Conservation (phyloP, 768 basidiomycete species). For the Amanita exitialis region DNA sequence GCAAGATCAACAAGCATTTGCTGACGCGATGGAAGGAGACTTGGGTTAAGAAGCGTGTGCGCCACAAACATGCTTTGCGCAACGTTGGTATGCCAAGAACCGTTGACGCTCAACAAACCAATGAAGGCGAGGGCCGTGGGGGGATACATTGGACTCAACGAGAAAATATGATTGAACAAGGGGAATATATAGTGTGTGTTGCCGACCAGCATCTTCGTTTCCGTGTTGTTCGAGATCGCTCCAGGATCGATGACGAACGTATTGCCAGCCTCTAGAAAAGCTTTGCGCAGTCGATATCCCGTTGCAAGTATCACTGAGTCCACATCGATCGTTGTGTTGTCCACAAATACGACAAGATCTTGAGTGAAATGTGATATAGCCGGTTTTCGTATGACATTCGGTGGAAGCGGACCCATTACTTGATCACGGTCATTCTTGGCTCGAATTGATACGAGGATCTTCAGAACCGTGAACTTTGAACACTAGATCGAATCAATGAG, state of each 20-base stretch:
- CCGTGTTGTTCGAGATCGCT: slow-evolving; percentile 17
- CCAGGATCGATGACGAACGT: slow-evolving; percentile 20
- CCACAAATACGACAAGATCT: slow-evolving; percentile 33
- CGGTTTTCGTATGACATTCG: slow-evolving; percentile 15
- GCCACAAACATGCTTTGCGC: slow-evolving; percentile 23
- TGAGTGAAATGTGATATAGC: slow-evolving; percentile 39
- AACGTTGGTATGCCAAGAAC: slow-evolving; percentile 36
- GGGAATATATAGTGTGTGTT: slow-evolving; percentile 21
- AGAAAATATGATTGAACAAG: slow-evolving; percentile 23
- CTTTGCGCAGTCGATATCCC: slow-evolving; percentile 42
- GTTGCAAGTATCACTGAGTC: slow-evolving; percentile 31
- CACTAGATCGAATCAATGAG: not conserved
- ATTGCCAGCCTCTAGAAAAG: slow-evolving; percentile 29
- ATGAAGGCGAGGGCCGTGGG: slow-evolving; percentile 44
- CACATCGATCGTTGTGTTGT: slow-evolving; percentile 23
- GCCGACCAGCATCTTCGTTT: slow-evolving; percentile 23
- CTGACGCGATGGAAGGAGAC: slow-evolving; percentile 28
- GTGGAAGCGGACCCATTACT: not conserved
- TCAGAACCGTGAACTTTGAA: not conserved
- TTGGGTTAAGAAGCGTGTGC: slow-evolving; percentile 31
- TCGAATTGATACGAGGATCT: not conserved
- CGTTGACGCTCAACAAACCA: slow-evolving; percentile 36
- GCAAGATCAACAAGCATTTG: slow-evolving; percentile 31
- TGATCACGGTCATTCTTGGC: not conserved
- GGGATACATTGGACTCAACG: slow-evolving; percentile 35